Percentiles rank a stretch among this genome's conserved stretches.
These are phyloP conservation scores for Boletus pseudopeckii DNA, from an alignment of 768 basidiomycete genomes.

Conservation along the genomic window DNA sequence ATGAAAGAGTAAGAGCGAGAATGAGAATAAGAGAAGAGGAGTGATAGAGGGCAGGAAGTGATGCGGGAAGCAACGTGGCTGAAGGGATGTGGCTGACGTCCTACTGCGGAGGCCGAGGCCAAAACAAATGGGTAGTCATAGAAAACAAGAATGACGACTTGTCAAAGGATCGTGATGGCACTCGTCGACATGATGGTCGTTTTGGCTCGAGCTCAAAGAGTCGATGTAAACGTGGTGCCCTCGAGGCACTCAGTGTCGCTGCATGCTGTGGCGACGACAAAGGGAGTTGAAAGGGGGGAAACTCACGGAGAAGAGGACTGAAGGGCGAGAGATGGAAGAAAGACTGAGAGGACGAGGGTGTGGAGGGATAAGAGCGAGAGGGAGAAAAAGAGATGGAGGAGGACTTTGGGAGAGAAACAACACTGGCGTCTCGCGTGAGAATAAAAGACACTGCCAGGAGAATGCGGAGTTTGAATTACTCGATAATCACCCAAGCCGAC, in stretches of 20 bases:
- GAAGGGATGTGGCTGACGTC: slow-evolving; percentile 34
- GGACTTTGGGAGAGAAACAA: slow-evolving; percentile 40
- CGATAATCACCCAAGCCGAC: slow-evolving; percentile 1
- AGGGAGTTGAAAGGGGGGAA: background rate
- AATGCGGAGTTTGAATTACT: slow-evolving; percentile 45
- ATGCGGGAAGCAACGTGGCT: slow-evolving; percentile 30
- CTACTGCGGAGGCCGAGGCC: slow-evolving; percentile 7
- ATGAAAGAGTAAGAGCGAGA: slow-evolving; percentile 4
- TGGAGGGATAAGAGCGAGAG: slow-evolving; percentile 26
- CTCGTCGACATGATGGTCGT: background rate
- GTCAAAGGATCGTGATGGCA: slow-evolving; percentile 3
- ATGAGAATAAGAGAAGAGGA: slow-evolving; percentile 13
- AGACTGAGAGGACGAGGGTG: slow-evolving; percentile 21
- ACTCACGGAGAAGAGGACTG: slow-evolving; percentile 25
- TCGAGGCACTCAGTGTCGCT: slow-evolving; percentile 22
- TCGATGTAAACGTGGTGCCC: slow-evolving; percentile 27
- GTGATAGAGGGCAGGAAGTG: slow-evolving; percentile 27
- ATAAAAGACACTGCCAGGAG: slow-evolving; percentile 22
- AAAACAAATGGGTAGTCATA: background rate
- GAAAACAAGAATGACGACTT: background rate
- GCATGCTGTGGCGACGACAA: slow-evolving; percentile 9
- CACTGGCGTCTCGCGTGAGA: slow-evolving; percentile 43
- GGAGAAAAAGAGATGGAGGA: slow-evolving; percentile 28
- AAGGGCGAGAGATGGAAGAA: slow-evolving; percentile 11
- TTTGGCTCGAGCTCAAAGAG: slow-evolving; percentile 7